A percentile compares a stretch with the other conserved stretches of the same genome.
Evolutionary conservation across 2,329 filamentous ascomycete species (phyloP).

Genomic region (Alternaria dauci): DNA sequence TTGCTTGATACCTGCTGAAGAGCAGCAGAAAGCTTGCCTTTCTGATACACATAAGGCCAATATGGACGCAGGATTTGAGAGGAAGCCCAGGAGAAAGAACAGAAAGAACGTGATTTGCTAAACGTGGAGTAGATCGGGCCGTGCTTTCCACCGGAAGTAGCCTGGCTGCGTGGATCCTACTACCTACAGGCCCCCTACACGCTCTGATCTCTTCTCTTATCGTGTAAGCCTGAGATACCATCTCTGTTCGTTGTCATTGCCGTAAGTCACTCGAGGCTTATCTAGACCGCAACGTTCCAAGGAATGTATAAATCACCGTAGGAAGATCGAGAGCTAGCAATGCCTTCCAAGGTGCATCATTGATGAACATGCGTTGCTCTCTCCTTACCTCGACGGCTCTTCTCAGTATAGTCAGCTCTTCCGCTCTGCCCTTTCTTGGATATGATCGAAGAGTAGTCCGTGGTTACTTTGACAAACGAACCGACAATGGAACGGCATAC

Average conservation of each 20-base stretch:
- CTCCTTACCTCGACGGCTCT: not conserved
- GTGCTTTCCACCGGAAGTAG: not conserved
- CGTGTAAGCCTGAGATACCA: constrained; percentile 3
- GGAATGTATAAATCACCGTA: constrained; percentile 4
- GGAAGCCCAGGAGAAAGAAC: not conserved
- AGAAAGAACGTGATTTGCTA: not conserved
- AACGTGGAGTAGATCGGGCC: not conserved
- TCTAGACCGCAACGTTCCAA: constrained; percentile 3
- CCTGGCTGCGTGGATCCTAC: not conserved
- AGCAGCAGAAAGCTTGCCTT: not conserved
- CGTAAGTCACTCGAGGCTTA: constrained; percentile 1
- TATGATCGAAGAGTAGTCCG: constrained; percentile 32
- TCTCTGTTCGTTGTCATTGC: constrained; percentile 2
- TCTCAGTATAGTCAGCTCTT: constrained; percentile 6
- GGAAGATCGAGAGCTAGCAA: not conserved
- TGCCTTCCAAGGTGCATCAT: not conserved
- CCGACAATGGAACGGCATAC: constrained; percentile 15
- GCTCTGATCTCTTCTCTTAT: constrained; percentile 1
- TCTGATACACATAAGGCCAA: not conserved
- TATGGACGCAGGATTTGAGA: not conserved
- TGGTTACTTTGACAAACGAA: constrained; percentile 28
- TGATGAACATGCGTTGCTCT: not conserved
- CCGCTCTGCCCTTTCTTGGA: constrained; percentile 30
- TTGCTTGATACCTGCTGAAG: not conserved
- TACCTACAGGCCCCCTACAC: not conserved